Evolutionary conservation across 352 stramenopile genomes (phyloP).

Genomic region (Saprolegnia parasitica): DNA sequence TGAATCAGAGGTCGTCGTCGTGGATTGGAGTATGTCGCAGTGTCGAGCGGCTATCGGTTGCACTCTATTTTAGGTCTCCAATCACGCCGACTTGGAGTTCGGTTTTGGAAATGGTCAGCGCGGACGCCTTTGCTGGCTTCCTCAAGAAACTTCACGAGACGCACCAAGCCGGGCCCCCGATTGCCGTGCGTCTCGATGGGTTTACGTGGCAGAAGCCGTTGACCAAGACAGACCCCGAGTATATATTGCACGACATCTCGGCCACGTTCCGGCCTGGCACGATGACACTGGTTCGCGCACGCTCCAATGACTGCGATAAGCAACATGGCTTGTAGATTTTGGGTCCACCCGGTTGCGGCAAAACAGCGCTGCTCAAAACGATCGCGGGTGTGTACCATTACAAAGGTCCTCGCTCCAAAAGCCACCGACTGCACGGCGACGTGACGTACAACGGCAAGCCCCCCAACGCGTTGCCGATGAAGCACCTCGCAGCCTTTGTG

Average conservation of each 20-base stretch:
- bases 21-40: too few species aligned
- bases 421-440: not conserved
- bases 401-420: not conserved
- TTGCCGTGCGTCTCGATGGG: not conserved
- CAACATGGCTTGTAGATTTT: too few species aligned
- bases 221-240: not conserved
- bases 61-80: too few species aligned
- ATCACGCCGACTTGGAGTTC: too few species aligned
- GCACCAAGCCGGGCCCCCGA: not conserved
- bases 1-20: too few species aligned
- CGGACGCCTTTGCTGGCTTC: not conserved
- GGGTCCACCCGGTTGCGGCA: constrained; percentile 14
- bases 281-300: constrained; percentile 19
- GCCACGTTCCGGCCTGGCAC: constrained; percentile 18
- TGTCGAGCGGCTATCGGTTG: too few species aligned
- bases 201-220: not conserved
- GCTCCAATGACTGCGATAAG: not conserved
- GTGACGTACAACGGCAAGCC: constrained; percentile 20
- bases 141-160: not conserved
- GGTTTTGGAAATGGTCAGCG: not conserved
- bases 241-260: constrained; percentile 17
- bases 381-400: constrained; percentile 25
- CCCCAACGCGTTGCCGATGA: not conserved
- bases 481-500: constrained; percentile 27
- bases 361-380: constrained; percentile 23